phyloP scores from a whole-genome alignment of 2,329 filamentous ascomycete genomes.

The Decorospora gaudefroyi region DNA sequence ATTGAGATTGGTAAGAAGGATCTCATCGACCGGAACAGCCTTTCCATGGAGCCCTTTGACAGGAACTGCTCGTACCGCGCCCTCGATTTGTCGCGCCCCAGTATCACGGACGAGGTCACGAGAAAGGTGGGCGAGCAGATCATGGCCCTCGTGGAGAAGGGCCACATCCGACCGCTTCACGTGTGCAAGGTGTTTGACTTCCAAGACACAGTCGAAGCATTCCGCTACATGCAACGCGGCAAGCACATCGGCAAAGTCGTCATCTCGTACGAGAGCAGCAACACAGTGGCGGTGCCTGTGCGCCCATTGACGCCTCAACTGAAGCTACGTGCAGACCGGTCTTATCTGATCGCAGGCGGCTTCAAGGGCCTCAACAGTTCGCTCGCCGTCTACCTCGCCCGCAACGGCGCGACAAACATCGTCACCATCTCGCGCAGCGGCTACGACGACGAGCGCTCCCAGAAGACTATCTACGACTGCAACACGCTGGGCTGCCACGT shows the following conservation, averaged over 20 bases:
- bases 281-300: background rate
- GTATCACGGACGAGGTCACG: background rate
- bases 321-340: slow-evolving; percentile 1
- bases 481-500: slow-evolving; percentile 15
- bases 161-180: slow-evolving; percentile 10
- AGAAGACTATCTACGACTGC: slow-evolving; percentile 12
- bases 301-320: background rate
- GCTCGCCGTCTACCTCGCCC: slow-evolving; percentile 23
- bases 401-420: slow-evolving; percentile 22
- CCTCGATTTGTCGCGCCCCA: slow-evolving; percentile 2
- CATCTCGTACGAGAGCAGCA: slow-evolving; percentile 22
- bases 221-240: slow-evolving; percentile 42
- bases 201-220: slow-evolving; percentile 30
- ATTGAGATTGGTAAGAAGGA: slow-evolving; percentile 28
- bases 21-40: slow-evolving; percentile 11
- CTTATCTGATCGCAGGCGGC: slow-evolving; percentile 31
- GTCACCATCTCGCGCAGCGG: slow-evolving; percentile 21
- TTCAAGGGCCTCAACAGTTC: slow-evolving; percentile 26
- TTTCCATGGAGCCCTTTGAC: slow-evolving; percentile 9
- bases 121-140: background rate
- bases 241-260: slow-evolving; percentile 51
- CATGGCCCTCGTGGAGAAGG: slow-evolving; percentile 6
- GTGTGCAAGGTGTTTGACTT: slow-evolving; percentile 26
- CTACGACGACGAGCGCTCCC: background rate
- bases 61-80: slow-evolving; percentile 1